A percentile compares a stretch with the other conserved stretches of the same genome.
Conservation (phyloP, 495 filamentous ascomycete genomes). For the Pyronema domesticum region DNA sequence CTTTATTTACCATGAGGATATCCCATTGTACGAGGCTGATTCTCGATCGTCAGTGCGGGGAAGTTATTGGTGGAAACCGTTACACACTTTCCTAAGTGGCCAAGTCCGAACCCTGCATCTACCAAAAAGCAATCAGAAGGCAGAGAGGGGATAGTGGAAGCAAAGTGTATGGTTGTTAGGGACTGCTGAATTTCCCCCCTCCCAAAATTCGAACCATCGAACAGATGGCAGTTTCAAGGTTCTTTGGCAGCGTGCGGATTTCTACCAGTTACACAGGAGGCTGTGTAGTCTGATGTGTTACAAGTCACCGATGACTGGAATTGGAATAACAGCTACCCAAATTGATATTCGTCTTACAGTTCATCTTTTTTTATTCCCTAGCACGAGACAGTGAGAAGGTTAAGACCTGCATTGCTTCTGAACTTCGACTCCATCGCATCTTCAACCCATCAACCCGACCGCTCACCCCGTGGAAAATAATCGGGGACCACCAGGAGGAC, state of each 20-base stretch:
- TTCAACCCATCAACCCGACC: background rate
- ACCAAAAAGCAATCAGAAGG: background rate
- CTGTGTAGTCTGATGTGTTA: background rate
- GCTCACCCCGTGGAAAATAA: background rate
- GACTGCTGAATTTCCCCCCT: no score
- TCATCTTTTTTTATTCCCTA: background rate
- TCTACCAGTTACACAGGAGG: background rate
- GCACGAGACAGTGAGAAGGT: background rate
- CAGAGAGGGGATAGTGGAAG: no score
- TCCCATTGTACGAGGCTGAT: background rate
- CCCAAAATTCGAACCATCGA: no score
- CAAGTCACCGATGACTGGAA: background rate
- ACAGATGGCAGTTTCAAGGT: no score
- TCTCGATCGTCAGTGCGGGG: background rate
- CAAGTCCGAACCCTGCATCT: background rate
- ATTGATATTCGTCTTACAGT: background rate
- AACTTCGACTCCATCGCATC: background rate
- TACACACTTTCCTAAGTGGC: background rate
- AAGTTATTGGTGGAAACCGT: background rate
- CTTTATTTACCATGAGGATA: background rate
- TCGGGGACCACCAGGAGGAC: background rate
- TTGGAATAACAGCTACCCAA: background rate
- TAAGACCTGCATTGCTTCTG: background rate
- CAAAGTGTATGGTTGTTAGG: no score
- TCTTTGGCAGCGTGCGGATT: no score